phyloP scores from a whole-genome alignment of 768 basidiomycete species.

The Clavulina sp. region DNA sequence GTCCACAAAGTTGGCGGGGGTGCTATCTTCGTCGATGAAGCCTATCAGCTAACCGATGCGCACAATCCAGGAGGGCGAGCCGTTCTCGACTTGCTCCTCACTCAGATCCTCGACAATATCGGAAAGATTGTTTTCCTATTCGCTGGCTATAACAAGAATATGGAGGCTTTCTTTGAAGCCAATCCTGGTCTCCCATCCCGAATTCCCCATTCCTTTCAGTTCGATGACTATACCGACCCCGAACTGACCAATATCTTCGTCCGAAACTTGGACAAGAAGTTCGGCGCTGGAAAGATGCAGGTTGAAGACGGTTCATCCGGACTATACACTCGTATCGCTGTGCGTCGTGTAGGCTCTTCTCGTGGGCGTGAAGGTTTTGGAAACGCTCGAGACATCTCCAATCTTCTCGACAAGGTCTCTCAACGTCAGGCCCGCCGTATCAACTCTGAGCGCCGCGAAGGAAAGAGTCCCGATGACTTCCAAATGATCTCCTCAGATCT shows the following conservation, averaged over 20 bases:
- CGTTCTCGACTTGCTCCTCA: conserved; percentile 51
- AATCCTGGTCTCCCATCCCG: conserved; percentile 53
- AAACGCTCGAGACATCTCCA: conserved; percentile 45
- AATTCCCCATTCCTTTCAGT: conserved; percentile 42
- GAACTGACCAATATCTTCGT: conserved; percentile 42
- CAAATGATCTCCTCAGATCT: conserved; percentile 35
- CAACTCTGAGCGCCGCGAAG: conserved; percentile 23
- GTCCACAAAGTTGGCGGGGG: conserved; percentile 40
- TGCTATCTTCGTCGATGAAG: conserved; percentile 51
- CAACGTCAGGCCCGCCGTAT: conserved; percentile 40
- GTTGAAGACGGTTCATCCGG: conserved; percentile 38
- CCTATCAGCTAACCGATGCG: conserved; percentile 41
- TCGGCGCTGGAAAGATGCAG: conserved; percentile 28
- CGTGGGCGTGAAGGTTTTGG: conserved; percentile 45
- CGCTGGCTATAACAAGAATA: conserved; percentile 52
- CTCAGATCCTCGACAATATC: conserved; percentile 56
- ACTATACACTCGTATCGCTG: conserved; percentile 35
- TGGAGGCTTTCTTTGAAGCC: conserved; percentile 65
- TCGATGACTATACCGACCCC: conserved; percentile 40
- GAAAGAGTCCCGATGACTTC: conserved; percentile 31
- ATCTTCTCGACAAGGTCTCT: conserved; percentile 28
- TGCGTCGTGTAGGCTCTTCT: conserved; percentile 44
- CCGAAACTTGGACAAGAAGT: conserved; percentile 30
- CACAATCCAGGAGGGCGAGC: conserved; percentile 33
- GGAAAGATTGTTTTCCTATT: conserved; percentile 51